A percentile compares a stretch with the other conserved stretches of the same genome.
phyloP scores from a whole-genome alignment of 225 moss, liverwort and hornwort species.

The Straminergon stramineum region DNA sequence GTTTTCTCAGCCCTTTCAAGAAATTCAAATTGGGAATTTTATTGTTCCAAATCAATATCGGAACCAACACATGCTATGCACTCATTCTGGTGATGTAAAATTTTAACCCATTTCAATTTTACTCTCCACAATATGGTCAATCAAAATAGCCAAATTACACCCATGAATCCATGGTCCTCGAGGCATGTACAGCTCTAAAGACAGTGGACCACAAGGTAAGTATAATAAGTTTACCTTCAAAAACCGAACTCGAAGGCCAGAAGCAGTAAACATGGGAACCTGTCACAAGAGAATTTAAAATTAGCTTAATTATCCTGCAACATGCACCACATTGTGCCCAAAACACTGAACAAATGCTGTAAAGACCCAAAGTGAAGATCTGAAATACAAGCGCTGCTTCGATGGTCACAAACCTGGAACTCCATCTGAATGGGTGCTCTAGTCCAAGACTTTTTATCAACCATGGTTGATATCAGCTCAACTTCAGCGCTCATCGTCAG shows the following conservation, averaged over 20 bases:
- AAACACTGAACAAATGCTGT: neutral
- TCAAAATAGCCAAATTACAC: neutral
- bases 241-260: conserved; percentile 80
- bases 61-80: neutral
- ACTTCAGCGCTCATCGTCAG: conserved; percentile 99
- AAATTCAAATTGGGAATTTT: neutral
- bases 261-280: conserved; percentile 96
- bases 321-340: neutral
- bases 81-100: neutral
- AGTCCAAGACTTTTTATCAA: conserved; percentile 96
- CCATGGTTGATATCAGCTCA: conserved; percentile 96
- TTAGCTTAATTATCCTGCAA: neutral
- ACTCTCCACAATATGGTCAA: neutral
- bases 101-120: neutral
- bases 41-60: neutral
- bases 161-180: neutral
- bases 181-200: neutral
- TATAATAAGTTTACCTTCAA: conserved; percentile 42
- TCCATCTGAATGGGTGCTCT: conserved; percentile 99
- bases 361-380: neutral
- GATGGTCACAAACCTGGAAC: conserved; percentile 59
- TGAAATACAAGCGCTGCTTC: neutral
- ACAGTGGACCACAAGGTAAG: neutral
- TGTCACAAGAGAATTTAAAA: neutral
- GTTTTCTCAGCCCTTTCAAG: neutral